Base-by-base conservation (phyloP, 768 basidiomycete genomes). In the Boletus edulis region DNA sequence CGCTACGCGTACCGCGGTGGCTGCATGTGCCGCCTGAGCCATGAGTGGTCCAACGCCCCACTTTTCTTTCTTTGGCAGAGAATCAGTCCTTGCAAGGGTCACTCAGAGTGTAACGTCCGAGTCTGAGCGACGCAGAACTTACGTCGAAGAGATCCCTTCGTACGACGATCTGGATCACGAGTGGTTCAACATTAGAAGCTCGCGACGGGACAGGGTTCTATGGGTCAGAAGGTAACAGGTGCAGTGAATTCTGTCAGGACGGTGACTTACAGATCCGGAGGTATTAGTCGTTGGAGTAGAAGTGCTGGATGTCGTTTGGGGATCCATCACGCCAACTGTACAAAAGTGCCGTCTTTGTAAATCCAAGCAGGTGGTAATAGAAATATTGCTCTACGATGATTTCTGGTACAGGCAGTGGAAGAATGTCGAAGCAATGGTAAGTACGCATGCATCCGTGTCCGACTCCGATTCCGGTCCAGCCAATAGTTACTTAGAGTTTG, bases 21-120 rank as follows among this genome's bases (percentile, higher is more conserved):
- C 76, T 6, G 74, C 75, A 55, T 77, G 77, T 5, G 76, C 75
- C 3, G 68, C 72, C 56, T 78, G 77, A 7, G 75, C 72, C 76
- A 78, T 76, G 38, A 78, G 67, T 14, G 76, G 75, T 12, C 77
- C 77, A 5, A 74, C 64, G 1, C 76, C 77, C 74, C 77, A 78
- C 7, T 71, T 74, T 49, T 74, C 75, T 20, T 66, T 66, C 75
- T 77, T 54, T 48, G n/a, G 13, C 11, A 12, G 9, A 34, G 34
- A 44, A 18, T 59, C 18, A 61, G 51, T 39, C 17, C 38, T 37
- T 38, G 13, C 31, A 15, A n/a, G 4, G 14, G 17, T 45, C 43
- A 17, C 4, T 20, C 29, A 5, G 40, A 42, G 1, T 17, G 18
- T 14, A n/a, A 18, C 9, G 13, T 50, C 34, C 17, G 29, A 29